These are phyloP conservation scores for Chlamydomonas incerta DNA, from an alignment of 139 green algal genomes.

Conservation along the genomic window DNA sequence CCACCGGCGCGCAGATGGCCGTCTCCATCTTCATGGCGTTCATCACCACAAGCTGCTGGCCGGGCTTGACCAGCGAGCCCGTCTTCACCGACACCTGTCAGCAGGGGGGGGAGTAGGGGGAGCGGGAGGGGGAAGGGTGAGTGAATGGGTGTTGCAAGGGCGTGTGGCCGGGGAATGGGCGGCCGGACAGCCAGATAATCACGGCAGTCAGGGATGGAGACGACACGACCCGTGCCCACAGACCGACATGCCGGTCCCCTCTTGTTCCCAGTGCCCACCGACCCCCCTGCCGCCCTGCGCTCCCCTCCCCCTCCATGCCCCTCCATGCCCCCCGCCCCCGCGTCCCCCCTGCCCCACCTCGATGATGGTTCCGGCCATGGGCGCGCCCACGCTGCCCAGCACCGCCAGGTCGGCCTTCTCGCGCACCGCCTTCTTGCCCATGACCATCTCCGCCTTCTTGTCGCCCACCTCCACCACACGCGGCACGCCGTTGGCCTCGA, in stretches of 20 bases:
- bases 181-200: too few species aligned
- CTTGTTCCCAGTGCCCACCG: too few species aligned
- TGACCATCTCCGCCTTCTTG: constrained; percentile 45
- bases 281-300: too few species aligned
- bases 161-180: too few species aligned
- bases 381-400: constrained; percentile 77
- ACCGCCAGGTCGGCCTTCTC: constrained; percentile 55
- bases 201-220: too few species aligned
- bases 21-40: constrained; percentile 99
- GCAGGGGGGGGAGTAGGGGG: background rate
- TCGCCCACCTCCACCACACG: constrained; percentile 84
- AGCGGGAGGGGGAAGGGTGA: background rate
- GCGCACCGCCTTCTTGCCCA: constrained; percentile 59
- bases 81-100: constrained; percentile 18
- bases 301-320: too few species aligned
- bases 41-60: constrained; percentile 88
- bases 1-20: constrained; percentile 78
- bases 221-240: too few species aligned
- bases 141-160: too few species aligned
- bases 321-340: constrained; percentile 21
- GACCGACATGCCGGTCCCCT: too few species aligned
- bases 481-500: constrained; percentile 93
- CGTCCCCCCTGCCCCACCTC: constrained; percentile 71
- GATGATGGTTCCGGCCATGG: constrained; percentile 93
- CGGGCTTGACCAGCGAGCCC: constrained; percentile 74